Base-by-base conservation (phyloP, 2,329 filamentous ascomycete species). In the Saccharata proteae region DNA sequence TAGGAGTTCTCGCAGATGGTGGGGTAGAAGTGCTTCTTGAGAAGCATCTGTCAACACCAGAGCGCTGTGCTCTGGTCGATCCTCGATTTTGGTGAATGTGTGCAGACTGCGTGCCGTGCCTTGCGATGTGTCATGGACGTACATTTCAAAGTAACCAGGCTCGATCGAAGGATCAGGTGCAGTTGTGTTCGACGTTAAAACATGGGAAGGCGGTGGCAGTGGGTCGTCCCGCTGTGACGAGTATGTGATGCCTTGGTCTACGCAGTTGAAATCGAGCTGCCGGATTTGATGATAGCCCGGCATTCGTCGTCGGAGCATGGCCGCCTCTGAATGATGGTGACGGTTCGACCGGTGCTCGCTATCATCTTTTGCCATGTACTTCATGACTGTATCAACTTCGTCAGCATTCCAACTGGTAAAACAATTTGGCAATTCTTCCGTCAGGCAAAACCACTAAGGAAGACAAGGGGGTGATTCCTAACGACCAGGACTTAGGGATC, bases 291-390 rank as follows among this genome's bases (percentile, higher is more conserved):
- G 13, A 18, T 5, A 27, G 11, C 6, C 21, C 27, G 30, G 7
- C 19, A 31, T 26, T 9, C 28, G 28, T 15, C 33, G 33, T 19
- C 33, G 33, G 5, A 35, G 33, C 24, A 31, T 27, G 28, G 30
- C 29, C 6, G 19, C 7, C 7, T 30, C 25, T 13, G 33, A 35
- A 15, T 31, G 15, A 16, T 30, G 22, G 18, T 40, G 38, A 10
- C 41, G 41, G 16, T 34, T 29, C n/a, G 34, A 39, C 17, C 32
- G 37, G 23, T 39, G 39, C 12, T 43, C 42, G 29, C 52, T 40
- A 32, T 58, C 53, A 19, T 50, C 45, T 31, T 47, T 55, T 5
- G 57, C 54, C 40, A 63, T 52, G 35, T 55, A 59, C 29, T 48
- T 42, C 47, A 62, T 53, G 38, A 62, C 54, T 58, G 16, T n/a